phyloP scores from a whole-genome alignment of 139 green algal genomes.

The Asterochloris sp. region DNA sequence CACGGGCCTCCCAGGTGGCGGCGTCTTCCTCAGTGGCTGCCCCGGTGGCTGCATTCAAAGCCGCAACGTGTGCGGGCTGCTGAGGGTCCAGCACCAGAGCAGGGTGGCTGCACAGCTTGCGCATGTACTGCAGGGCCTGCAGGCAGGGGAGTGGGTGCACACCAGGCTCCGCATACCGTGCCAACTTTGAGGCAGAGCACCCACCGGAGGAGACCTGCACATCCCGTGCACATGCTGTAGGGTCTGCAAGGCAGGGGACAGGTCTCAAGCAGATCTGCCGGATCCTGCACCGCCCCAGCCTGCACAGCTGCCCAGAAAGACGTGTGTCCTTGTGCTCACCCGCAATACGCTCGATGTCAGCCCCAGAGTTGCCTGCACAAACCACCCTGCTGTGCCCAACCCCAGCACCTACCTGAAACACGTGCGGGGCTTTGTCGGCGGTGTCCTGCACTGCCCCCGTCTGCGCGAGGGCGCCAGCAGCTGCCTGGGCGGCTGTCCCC shows the following conservation, averaged over 20 bases:
- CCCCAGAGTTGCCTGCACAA: slow-evolving; percentile 1
- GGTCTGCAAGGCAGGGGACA: background rate
- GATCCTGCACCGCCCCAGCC: background rate
- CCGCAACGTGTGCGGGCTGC: slow-evolving; percentile 52
- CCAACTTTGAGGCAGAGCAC: background rate
- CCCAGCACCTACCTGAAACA: slow-evolving; percentile 42
- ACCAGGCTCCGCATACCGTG: background rate
- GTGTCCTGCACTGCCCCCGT: background rate
- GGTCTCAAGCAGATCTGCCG: background rate
- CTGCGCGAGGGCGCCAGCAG: slow-evolving; percentile 12
- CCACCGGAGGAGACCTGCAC: background rate
- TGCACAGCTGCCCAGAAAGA: background rate
- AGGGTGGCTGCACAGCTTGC: slow-evolving; percentile 95
- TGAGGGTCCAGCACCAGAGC: slow-evolving; percentile 75
- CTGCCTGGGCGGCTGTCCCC: slow-evolving; percentile 3
- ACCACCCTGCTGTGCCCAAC: slow-evolving; percentile 22
- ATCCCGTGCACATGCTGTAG: background rate
- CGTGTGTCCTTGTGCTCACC: background rate
- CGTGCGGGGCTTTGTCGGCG: slow-evolving; percentile 26
- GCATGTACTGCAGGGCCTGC: slow-evolving; percentile 83
- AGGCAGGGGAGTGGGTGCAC: slow-evolving; percentile 23
- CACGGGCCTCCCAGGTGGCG: slow-evolving; percentile 22
- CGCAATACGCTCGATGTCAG: too few species aligned
- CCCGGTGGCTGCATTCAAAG: slow-evolving; percentile 25
- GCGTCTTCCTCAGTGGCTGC: background rate